A percentile compares a stretch with the other conserved stretches of the same genome.
Evolutionary conservation across 2,329 filamentous ascomycete genomes (phyloP).

Genomic region (Didymella segeticola): DNA sequence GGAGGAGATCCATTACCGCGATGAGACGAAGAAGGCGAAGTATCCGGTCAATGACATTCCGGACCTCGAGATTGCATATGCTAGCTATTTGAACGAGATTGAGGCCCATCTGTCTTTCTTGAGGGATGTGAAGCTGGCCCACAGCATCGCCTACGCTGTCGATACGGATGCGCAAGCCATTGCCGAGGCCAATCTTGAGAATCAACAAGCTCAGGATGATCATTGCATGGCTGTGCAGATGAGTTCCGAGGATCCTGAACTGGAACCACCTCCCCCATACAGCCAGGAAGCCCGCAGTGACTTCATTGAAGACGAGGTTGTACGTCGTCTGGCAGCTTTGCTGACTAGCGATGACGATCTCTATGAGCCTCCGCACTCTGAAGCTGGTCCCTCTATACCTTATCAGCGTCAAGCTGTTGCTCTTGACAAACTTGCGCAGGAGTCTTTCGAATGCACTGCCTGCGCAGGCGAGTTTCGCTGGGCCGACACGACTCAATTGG

Average conservation of each 20-base stretch:
- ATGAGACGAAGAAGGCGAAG: slow-evolving; percentile 28
- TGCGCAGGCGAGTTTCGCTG: too few relatives aligned
- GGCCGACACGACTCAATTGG: too few relatives aligned
- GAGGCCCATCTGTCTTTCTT: slow-evolving; percentile 20
- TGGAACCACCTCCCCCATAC: not conserved
- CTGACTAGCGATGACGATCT: slow-evolving; percentile 54
- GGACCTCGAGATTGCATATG: slow-evolving; percentile 27
- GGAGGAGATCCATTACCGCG: slow-evolving; percentile 25
- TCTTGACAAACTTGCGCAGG: too few relatives aligned
- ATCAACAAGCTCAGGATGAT: not conserved
- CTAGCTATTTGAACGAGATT: slow-evolving; percentile 25
- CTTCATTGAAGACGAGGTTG: not conserved
- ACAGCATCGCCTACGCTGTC: slow-evolving; percentile 33
- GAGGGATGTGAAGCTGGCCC: slow-evolving; percentile 27
- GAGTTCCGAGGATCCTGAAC: not conserved
- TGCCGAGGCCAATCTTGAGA: slow-evolving; percentile 8
- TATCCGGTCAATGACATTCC: slow-evolving; percentile 20
- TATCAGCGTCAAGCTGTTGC: too few relatives aligned
- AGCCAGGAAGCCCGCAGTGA: not conserved
- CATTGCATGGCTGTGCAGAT: not conserved
- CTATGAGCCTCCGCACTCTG: too few relatives aligned
- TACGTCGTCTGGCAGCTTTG: slow-evolving; percentile 8
- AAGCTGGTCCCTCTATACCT: too few relatives aligned
- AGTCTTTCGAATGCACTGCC: too few relatives aligned
- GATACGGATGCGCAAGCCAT: slow-evolving; percentile 28